phyloP scores from a whole-genome alignment of 306 rosid species.

The Dalbergia oliveri region DNA sequence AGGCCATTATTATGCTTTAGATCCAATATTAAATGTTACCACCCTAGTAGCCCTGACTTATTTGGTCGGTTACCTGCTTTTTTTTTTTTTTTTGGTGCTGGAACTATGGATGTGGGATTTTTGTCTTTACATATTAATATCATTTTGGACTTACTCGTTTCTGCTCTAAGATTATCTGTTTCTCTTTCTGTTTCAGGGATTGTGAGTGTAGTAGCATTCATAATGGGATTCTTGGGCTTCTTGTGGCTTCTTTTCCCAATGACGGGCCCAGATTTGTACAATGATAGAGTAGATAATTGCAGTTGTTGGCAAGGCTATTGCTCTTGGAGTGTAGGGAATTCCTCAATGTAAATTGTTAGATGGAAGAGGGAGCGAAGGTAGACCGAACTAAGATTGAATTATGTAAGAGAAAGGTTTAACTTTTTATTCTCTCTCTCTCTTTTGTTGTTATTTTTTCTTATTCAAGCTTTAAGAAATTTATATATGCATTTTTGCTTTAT shows the following conservation, averaged over 20 bases:
- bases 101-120: slow-evolving; percentile 26
- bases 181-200: slow-evolving; percentile 60
- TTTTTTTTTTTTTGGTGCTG: slow-evolving; percentile 17
- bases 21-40: no score
- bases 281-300: slow-evolving; percentile 72
- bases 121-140: slow-evolving; percentile 17
- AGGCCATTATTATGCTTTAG: no score
- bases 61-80: no score
- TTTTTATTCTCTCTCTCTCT: background rate
- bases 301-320: slow-evolving; percentile 94
- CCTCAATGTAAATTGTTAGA: slow-evolving; percentile 34
- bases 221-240: slow-evolving; percentile 78
- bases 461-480: background rate
- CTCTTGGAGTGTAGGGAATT: slow-evolving; percentile 58
- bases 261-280: slow-evolving; percentile 78
- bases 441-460: background rate
- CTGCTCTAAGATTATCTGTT: slow-evolving; percentile 25
- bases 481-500: background rate
- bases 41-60: no score
- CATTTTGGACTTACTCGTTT: slow-evolving; percentile 39
- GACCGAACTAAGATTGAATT: background rate
- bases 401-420: background rate
- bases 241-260: slow-evolving; percentile 82
- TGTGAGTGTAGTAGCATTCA: slow-evolving; percentile 61
- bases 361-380: background rate